Percentiles rank a stretch among this genome's conserved stretches.
phyloP scores from a whole-genome alignment of 352 stramenopile genomes.

The Pythium oligandrum region DNA sequence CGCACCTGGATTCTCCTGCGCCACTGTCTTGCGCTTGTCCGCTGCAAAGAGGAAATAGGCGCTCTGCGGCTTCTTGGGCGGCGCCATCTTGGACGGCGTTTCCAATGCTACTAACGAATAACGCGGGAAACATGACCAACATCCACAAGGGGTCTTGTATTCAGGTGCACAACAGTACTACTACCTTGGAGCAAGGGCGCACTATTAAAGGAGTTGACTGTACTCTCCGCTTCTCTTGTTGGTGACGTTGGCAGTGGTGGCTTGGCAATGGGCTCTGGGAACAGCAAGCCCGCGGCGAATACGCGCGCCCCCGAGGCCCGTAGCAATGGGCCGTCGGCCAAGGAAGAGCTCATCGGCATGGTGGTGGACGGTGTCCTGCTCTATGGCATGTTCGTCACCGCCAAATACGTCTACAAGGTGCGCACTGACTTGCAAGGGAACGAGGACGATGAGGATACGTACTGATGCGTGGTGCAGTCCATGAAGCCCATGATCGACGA shows the following conservation, averaged over 20 bases:
- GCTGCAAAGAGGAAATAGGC: conserved; percentile 85
- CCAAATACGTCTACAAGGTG: conserved; percentile 84
- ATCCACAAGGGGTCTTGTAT: too few relatives aligned
- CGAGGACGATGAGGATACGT: neutral
- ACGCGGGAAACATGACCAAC: too few relatives aligned
- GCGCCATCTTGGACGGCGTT: conserved; percentile 26
- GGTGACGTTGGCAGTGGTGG: neutral
- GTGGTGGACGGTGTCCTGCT: conserved; percentile 76
- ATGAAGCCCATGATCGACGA: conserved; percentile 85
- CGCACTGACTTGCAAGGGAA: neutral
- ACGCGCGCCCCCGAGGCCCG: conserved; percentile 2
- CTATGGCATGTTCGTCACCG: conserved; percentile 77
- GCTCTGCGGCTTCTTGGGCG: conserved; percentile 82
- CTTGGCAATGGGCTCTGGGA: conserved; percentile 7
- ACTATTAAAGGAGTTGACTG: conserved; percentile 8
- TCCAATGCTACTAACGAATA: too few relatives aligned
- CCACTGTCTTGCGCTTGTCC: conserved; percentile 65
- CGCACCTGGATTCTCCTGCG: conserved; percentile 49
- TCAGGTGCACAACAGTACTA: too few relatives aligned
- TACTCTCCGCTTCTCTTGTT: too few relatives aligned
- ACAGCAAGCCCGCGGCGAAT: conserved; percentile 5
- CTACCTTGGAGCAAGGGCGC: neutral
- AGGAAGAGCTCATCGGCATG: conserved; percentile 65
- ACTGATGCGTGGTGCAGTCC: conserved; percentile 24
- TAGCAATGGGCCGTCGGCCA: conserved; percentile 27